Evolutionary conservation across 208 protist genomes (phyloP), one percentile per base, ranked within the genome.

Genomic region (Endotrypanum monterogeii): DNA sequence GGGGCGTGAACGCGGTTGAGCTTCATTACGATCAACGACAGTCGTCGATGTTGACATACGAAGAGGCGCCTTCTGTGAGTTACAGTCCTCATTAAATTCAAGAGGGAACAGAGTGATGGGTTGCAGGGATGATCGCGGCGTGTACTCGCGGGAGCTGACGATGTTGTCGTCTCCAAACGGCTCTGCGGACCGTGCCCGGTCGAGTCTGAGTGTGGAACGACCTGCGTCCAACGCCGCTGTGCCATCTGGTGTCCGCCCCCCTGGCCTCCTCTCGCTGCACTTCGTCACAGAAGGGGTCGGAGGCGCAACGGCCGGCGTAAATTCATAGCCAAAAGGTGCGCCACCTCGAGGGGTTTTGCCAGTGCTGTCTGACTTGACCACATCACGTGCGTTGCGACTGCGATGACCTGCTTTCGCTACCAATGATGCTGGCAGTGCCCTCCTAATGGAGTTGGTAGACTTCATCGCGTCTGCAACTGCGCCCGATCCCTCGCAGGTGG

Each of bases 131-230:
- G 14, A 9, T 5, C 44, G 73, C 37, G 66, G 6, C 3, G 67
- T 68, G 51, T 23, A 7, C 12, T 44, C 14, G 30, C 30, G 1
- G 2, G 14, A 3, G 50, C 32, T 23, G 41, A 1, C 11, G 28
- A 56, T 5, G 50, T 2, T 41, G 44, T 63, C 11, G 46, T 80
- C 69, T n/a, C 70, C 73, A 50, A 78, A 84, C 9, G 80, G 80
- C 67, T 80, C 80, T 7, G 67, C 41, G 1, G 80, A 80, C 7
- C 71, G 80, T 0, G 54, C 71, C 12, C 65, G 67, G 37, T 75
- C 61, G 9, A 73, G n/a, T 20, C 14, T 48, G 25, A 30, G 7
- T 28, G 32, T 25, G 9, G 54, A 9, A n/a, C 41, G 0, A 32
- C 61, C 55, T 41, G 68, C 2, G 75, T 25, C 46, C 12, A 68